Evolutionary conservation across 2,329 filamentous ascomycete genomes (phyloP).

Genomic region (Verticillium longisporum): DNA sequence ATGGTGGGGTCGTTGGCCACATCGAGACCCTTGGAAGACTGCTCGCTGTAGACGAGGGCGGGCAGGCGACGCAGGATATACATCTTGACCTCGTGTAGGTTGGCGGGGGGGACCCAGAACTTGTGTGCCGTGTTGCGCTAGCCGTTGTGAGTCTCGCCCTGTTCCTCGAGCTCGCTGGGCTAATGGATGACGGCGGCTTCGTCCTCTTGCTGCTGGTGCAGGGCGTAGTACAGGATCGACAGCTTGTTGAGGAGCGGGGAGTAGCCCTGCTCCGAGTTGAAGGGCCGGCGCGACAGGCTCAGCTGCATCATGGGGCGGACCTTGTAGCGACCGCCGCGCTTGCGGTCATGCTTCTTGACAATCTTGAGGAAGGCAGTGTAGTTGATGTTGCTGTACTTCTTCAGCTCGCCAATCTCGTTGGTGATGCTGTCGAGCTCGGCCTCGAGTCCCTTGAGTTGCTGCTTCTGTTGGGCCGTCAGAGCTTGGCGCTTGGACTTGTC

Average conservation of each 20-base stretch:
- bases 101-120: conserved; percentile 96
- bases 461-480: conserved; percentile 31
- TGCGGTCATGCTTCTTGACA: conserved; percentile 97
- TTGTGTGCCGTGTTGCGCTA: conserved; percentile 82
- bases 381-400: conserved; percentile 93
- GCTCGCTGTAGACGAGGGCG: conserved; percentile 86
- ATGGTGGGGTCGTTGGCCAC: conserved; percentile 79
- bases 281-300: conserved; percentile 77
- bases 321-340: conserved; percentile 78
- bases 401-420: conserved; percentile 84
- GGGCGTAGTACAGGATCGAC: conserved; percentile 92
- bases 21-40: conserved; percentile 75
- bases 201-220: conserved; percentile 74
- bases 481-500: background rate
- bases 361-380: conserved; percentile 98
- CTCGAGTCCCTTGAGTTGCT: conserved; percentile 63
- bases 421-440: conserved; percentile 80
- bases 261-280: conserved; percentile 89
- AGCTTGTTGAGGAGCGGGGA: conserved; percentile 83
- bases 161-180: conserved; percentile 40
- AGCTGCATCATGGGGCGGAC: conserved; percentile 89
- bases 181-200: conserved; percentile 23
- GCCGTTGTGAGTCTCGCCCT: conserved; percentile 52
- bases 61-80: conserved; percentile 86
- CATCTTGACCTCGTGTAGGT: conserved; percentile 94